These are phyloP conservation scores for Aspergillus transmontanensis DNA, from an alignment of 2,329 filamentous ascomycete genomes.

Conservation along the genomic window DNA sequence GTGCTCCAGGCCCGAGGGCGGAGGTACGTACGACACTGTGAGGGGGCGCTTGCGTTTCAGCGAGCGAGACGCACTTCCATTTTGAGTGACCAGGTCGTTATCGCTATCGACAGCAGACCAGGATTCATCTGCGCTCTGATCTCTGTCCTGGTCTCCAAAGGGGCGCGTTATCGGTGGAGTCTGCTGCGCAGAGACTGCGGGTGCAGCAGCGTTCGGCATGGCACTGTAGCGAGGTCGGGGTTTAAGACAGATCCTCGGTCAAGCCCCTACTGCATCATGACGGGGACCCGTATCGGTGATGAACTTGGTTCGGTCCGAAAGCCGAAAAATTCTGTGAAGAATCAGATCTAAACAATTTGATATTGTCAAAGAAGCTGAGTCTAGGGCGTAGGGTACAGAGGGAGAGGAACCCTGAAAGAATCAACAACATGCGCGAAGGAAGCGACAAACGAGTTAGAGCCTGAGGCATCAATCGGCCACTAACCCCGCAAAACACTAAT, in stretches of 20 bases:
- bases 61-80: constrained; percentile 29
- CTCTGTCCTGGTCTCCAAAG: constrained; percentile 27
- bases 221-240: constrained; percentile 36
- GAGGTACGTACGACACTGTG: constrained; percentile 40
- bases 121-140: constrained; percentile 37
- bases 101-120: constrained; percentile 41
- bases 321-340: not conserved
- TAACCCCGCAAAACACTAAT: constrained; percentile 11
- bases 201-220: constrained; percentile 36
- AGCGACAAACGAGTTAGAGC: not conserved
- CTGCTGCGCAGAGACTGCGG: constrained; percentile 24
- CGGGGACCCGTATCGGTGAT: constrained; percentile 1
- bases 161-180: constrained; percentile 25
- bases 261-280: constrained; percentile 15
- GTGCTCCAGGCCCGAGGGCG: not conserved
- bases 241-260: constrained; percentile 21
- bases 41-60: constrained; percentile 42
- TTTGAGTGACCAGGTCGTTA: constrained; percentile 29
- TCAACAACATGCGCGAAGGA: not conserved
- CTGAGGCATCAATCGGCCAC: constrained; percentile 7
- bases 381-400: not conserved
- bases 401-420: constrained; percentile 4
- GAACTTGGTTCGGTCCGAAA: not conserved
- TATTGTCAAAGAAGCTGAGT: not conserved
- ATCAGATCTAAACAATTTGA: not conserved